phyloP scores from a whole-genome alignment of 805 yeast genomes.

The Candida xyloterini region DNA sequence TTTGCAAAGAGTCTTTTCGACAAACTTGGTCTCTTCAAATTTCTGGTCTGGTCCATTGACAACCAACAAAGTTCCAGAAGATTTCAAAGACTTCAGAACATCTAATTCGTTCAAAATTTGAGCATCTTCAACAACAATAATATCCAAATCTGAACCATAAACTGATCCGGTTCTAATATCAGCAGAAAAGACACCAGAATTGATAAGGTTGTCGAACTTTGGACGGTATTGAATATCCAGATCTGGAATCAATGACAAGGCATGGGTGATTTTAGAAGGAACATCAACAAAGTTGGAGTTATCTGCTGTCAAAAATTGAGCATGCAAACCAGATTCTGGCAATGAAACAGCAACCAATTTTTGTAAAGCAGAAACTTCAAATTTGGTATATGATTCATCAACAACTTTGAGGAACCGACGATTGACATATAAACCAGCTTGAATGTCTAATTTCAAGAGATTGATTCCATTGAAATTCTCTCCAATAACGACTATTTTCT shows the following conservation, averaged over 20 bases:
- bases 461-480: constrained; percentile 40
- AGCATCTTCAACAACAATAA: constrained; percentile 62
- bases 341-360: constrained; percentile 15
- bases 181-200: constrained; percentile 75
- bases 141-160: constrained; percentile 55
- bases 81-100: constrained; percentile 55
- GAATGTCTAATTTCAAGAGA: constrained; percentile 64
- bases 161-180: constrained; percentile 41
- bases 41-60: constrained; percentile 34
- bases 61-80: constrained; percentile 55
- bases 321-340: constrained; percentile 40
- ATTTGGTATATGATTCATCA: constrained; percentile 44
- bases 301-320: constrained; percentile 68
- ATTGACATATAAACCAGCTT: constrained; percentile 62
- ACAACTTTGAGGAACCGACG: constrained; percentile 45
- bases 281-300: constrained; percentile 51
- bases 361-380: constrained; percentile 33
- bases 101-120: constrained; percentile 55
- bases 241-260: constrained; percentile 61
- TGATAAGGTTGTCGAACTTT: constrained; percentile 65
- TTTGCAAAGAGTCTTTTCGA: constrained; percentile 51
- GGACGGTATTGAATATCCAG: constrained; percentile 54
- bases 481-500: constrained; percentile 64
- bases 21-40: constrained; percentile 43
- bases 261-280: constrained; percentile 63